Evolutionary conservation across 2,329 filamentous ascomycete genomes (phyloP), one percentile per base, ranked within the genome.

Genomic region (Pestalotiopsis sp.): DNA sequence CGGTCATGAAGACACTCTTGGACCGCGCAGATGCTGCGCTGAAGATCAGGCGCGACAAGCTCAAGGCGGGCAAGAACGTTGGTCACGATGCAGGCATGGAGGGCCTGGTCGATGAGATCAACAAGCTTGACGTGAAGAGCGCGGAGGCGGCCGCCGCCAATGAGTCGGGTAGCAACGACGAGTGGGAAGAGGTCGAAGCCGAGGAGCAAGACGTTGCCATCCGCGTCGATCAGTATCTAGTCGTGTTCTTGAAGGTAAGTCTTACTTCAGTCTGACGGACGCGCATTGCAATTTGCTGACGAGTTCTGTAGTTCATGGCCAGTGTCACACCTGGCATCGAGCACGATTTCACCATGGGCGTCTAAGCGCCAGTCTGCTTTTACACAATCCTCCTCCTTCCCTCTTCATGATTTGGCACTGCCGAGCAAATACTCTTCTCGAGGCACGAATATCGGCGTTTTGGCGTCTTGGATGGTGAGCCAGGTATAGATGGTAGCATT

Each of bases 271-370:
- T 41, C 45, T 52, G 3, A 14, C 20, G 2, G 9, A 4, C 41
- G n/a, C 2, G 9, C n/a, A 23, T 17, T 41, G 4, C 7, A 20
- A 1, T n/a, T 36, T 64, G 66, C 79, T 79, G 73, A 82, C 70
- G n/a, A 41, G 13, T 23, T 27, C 4, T 67, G 38, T 67, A 88
- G 87, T 93, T 93, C 80, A 93, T 93, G 84, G 91, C 92, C 41
- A 96, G 92, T 75, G 96, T 99, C 59, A 98, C 95, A 17, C 96
- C 96, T 5, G 95, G 95, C 62, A 98, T 99, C 80, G 95, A 98
- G 82, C 94, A 98, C 80, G 95, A 98, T 79, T 98, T 97, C 80
- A 98, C 95, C 0, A 98, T 98, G 94, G 93, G 94, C 5, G 91
- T 97, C 52, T 97, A 85, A 85, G 58, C 25, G 31, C 56, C 17